These are phyloP conservation scores for Nepenthes alata DNA, from an alignment of 179 eudicot species.

Conservation along the genomic window DNA sequence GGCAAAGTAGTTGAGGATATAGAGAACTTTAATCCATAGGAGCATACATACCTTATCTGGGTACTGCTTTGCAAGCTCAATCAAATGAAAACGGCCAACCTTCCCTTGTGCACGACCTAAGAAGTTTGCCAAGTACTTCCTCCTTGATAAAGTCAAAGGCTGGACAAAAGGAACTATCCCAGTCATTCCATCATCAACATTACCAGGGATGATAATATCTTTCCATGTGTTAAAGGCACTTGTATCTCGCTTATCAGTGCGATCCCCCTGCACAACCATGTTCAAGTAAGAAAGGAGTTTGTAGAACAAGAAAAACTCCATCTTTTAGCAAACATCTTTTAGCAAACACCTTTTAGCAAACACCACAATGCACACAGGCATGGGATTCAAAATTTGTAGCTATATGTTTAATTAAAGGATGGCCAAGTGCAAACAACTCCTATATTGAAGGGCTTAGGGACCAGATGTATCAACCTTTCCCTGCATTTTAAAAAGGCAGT, in stretches of 20 bases:
- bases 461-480: too few relatives aligned
- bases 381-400: too few relatives aligned
- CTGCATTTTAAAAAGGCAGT: too few relatives aligned
- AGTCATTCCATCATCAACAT: slow-evolving; percentile 89
- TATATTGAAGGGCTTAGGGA: too few relatives aligned
- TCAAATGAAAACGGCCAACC: slow-evolving; percentile 62
- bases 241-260: slow-evolving; percentile 82
- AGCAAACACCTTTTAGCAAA: too few relatives aligned
- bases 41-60: slow-evolving; percentile 57
- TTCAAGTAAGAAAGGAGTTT: background rate
- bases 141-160: slow-evolving; percentile 65
- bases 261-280: slow-evolving; percentile 56
- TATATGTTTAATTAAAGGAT: too few relatives aligned
- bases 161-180: slow-evolving; percentile 38
- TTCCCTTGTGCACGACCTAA: slow-evolving; percentile 87
- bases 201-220: slow-evolving; percentile 88
- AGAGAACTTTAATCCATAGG: background rate
- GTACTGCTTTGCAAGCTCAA: slow-evolving; percentile 66
- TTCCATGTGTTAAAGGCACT: slow-evolving; percentile 94
- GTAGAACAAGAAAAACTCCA: too few relatives aligned
- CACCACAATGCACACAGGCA: too few relatives aligned
- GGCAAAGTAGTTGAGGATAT: background rate
- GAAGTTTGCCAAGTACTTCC: slow-evolving; percentile 78
- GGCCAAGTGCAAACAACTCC: too few relatives aligned
- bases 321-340: too few relatives aligned